Conservation (phyloP, 2,329 filamentous ascomycete genomes). For the Diaporthe destruens region DNA sequence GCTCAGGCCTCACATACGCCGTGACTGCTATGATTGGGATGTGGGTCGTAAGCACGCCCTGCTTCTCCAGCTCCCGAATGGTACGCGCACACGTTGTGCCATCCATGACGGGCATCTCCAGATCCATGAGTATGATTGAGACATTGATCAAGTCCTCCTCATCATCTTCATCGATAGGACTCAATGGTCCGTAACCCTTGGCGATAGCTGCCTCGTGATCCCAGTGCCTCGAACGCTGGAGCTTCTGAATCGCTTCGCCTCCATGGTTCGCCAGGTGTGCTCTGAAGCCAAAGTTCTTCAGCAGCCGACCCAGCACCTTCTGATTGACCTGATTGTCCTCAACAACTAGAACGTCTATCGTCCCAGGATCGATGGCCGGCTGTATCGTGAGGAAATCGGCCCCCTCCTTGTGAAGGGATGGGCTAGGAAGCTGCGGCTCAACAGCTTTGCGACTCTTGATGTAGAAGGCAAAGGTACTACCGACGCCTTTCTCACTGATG, state of each 20-base stretch:
- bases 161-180: conserved; percentile 55
- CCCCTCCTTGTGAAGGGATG: conserved; percentile 46
- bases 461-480: conserved; percentile 83
- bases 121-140: conserved; percentile 81
- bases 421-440: conserved; percentile 48
- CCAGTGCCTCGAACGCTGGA: conserved; percentile 70
- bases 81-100: conserved; percentile 78
- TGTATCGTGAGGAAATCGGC: conserved; percentile 30
- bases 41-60: conserved; percentile 71
- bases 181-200: conserved; percentile 28
- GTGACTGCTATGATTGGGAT: conserved; percentile 88
- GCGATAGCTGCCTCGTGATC: conserved; percentile 40
- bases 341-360: conserved; percentile 72
- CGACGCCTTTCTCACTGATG: conserved; percentile 73
- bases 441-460: conserved; percentile 71
- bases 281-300: conserved; percentile 71
- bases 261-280: conserved; percentile 75
- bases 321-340: conserved; percentile 79
- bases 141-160: conserved; percentile 63
- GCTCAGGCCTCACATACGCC: conserved; percentile 81
- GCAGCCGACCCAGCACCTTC: conserved; percentile 71
- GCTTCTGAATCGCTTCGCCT: conserved; percentile 66
- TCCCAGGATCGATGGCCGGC: conserved; percentile 49
- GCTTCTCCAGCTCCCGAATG: conserved; percentile 76
- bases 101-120: conserved; percentile 87